Conservation (phyloP, 768 basidiomycete species). For the Coprinellus aureogranulatus region DNA sequence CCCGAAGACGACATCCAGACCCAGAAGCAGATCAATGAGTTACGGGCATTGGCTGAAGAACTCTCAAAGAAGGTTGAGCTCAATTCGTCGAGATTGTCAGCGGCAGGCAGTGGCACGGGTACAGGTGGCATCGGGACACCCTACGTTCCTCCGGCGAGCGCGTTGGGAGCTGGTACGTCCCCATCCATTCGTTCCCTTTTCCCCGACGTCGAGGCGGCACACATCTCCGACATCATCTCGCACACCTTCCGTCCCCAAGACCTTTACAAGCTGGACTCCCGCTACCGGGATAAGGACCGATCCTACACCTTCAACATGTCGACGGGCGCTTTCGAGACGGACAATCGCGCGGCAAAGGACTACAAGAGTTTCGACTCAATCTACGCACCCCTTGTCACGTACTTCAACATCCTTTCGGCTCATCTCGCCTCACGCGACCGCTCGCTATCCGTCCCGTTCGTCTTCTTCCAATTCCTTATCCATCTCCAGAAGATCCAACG, state of each 20-base stretch:
- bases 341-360: neutral
- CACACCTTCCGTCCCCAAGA: conserved; percentile 1
- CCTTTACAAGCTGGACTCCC: conserved; percentile 7
- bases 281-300: neutral
- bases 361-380: conserved; percentile 4
- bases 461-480: neutral
- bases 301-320: neutral
- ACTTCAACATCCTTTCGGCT: conserved; percentile 4
- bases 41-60: too few relatives aligned
- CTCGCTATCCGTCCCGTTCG: neutral
- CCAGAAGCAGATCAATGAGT: too few relatives aligned
- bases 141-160: too few relatives aligned
- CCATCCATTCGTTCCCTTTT: neutral
- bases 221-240: neutral
- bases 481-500: neutral
- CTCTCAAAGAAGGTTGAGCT: too few relatives aligned
- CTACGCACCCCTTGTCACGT: neutral
- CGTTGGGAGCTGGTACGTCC: neutral
- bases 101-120: too few relatives aligned
- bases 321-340: neutral
- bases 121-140: too few relatives aligned
- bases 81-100: too few relatives aligned
- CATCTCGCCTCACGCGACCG: neutral
- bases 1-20: too few relatives aligned
- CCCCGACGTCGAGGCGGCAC: neutral